Evolutionary conservation across 805 yeast genomes (phyloP).

Genomic region (Candida patagonica): DNA sequence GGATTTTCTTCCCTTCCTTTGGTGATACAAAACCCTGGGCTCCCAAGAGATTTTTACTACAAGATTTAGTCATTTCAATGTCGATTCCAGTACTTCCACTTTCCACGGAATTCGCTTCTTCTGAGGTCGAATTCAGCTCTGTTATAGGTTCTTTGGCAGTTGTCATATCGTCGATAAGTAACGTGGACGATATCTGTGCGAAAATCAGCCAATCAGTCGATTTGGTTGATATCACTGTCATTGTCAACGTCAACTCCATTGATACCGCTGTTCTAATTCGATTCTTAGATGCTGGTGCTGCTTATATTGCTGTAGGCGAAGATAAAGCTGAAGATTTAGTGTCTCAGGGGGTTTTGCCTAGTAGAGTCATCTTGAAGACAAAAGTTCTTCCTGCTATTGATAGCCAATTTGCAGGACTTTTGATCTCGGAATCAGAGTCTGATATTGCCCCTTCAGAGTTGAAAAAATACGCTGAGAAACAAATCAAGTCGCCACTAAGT

Average conservation of each 20-base stretch:
- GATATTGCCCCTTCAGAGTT: conserved; percentile 2
- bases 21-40: not conserved
- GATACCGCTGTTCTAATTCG: conserved; percentile 38
- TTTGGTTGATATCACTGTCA: conserved; percentile 1
- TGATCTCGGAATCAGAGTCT: conserved; percentile 3
- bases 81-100: conserved; percentile 4
- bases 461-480: conserved; percentile 4
- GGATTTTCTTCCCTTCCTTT: not conserved
- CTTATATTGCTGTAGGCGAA: conserved; percentile 34
- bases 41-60: no score
- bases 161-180: conserved; percentile 1
- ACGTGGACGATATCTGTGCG: not conserved
- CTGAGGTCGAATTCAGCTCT: not conserved
- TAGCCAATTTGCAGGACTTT: not conserved
- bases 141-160: conserved; percentile 1
- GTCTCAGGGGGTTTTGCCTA: conserved; percentile 43
- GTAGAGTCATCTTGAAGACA: conserved; percentile 34
- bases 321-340: conserved; percentile 28
- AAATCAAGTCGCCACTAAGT: conserved; percentile 3
- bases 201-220: not conserved
- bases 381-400: conserved; percentile 13
- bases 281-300: conserved; percentile 54
- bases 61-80: no score
- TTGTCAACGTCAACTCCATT: conserved; percentile 5
- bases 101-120: not conserved